A percentile compares a stretch with the other conserved stretches of the same genome.
Evolutionary conservation across 371 early-diverging fungal genomes (phyloP).

Genomic region (Syncephalastrum monosporum): DNA sequence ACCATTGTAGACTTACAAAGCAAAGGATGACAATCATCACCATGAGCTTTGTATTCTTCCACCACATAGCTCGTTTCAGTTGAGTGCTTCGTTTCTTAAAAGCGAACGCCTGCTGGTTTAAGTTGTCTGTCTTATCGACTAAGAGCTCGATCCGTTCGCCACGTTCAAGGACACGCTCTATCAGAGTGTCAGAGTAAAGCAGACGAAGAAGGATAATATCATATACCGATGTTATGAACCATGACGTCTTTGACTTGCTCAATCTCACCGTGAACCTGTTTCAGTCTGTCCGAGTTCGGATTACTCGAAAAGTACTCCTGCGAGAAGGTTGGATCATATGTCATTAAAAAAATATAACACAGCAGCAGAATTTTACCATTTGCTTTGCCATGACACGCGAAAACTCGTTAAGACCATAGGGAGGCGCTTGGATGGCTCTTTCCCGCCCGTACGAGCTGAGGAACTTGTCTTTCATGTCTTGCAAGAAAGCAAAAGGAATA

Average conservation of each 20-base stretch:
- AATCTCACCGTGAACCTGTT: constrained; percentile 87
- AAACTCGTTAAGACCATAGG: constrained; percentile 84
- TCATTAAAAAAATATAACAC: not conserved
- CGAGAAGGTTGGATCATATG: not conserved
- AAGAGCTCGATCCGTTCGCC: constrained; percentile 90
- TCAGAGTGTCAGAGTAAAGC: not conserved
- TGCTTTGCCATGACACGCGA: constrained; percentile 74
- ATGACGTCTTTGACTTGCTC: constrained; percentile 93
- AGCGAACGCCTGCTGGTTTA: constrained; percentile 86
- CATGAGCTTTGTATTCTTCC: constrained; percentile 88
- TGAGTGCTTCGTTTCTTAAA: constrained; percentile 89
- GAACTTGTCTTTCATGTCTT: constrained; percentile 76
- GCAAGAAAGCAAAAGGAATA: constrained; percentile 87
- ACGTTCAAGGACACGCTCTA: constrained; percentile 86
- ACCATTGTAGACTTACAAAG: constrained; percentile 53
- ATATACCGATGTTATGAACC: constrained; percentile 84
- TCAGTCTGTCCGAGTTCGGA: constrained; percentile 74
- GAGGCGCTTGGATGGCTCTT: constrained; percentile 58
- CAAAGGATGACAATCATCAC: constrained; percentile 63
- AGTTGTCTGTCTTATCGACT: constrained; percentile 87
- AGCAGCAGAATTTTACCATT: constrained; percentile 59
- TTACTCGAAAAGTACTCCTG: constrained; percentile 76
- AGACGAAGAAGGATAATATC: constrained; percentile 1
- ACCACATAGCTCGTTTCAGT: constrained; percentile 89
- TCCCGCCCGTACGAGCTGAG: constrained; percentile 58